phyloP scores from a whole-genome alignment of 441 rosid genomes.

The Aquilaria agallochum region DNA sequence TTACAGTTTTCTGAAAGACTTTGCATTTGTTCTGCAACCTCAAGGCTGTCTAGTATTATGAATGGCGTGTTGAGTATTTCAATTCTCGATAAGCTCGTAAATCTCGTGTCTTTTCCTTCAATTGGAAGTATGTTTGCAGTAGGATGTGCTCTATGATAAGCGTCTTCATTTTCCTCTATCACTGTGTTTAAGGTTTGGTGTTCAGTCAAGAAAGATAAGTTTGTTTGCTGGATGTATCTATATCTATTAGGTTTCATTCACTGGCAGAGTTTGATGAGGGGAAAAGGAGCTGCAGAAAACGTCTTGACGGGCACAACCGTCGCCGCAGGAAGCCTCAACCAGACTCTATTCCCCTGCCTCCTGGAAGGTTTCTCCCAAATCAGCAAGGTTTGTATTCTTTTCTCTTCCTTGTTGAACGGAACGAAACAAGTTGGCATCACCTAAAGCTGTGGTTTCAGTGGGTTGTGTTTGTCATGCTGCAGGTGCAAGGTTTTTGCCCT shows the following conservation, averaged over 20 bases:
- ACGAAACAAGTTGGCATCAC: background rate
- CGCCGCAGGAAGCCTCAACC: slow-evolving; percentile 73
- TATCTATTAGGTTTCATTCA: slow-evolving; percentile 58
- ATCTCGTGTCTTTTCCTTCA: too few species aligned
- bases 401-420: background rate
- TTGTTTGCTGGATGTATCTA: background rate
- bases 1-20: too few species aligned
- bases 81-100: too few species aligned
- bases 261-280: slow-evolving; percentile 73
- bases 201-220: too few species aligned
- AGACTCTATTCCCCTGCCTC: slow-evolving; percentile 33
- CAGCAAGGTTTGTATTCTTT: slow-evolving; percentile 38
- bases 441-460: too few species aligned
- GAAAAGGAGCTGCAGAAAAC: slow-evolving; percentile 78
- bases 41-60: too few species aligned
- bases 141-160: too few species aligned
- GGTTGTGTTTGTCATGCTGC: slow-evolving; percentile 7
- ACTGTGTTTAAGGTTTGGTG: too few species aligned
- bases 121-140: too few species aligned
- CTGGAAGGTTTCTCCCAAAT: slow-evolving; percentile 38
- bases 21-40: too few species aligned
- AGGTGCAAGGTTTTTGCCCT: slow-evolving; percentile 43
- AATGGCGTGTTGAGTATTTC: too few species aligned
- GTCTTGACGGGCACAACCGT: slow-evolving; percentile 78
- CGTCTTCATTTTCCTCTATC: too few species aligned